Evolutionary conservation across 352 stramenopile genomes (phyloP).

Genomic region (Pythium grandisporangium): DNA sequence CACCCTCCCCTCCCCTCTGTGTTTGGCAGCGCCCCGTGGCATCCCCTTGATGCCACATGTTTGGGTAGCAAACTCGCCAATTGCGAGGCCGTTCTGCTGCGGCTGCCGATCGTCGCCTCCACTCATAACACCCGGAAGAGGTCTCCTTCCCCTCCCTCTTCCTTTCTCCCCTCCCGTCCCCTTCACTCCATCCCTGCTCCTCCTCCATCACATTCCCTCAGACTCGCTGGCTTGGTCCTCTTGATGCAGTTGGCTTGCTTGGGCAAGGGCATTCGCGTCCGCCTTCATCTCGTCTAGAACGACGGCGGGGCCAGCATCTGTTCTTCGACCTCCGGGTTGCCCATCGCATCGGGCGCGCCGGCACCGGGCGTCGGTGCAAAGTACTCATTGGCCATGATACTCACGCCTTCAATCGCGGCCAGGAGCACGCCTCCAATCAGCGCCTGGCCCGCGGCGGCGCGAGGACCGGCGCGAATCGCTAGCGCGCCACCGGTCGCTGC

Average conservation of each 20-base stretch:
- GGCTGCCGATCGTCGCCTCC: conserved; percentile 6
- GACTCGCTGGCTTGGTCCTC: no score
- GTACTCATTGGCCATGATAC: conserved; percentile 92
- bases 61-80: conserved; percentile 22
- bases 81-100: conserved; percentile 20
- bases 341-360: conserved; percentile 32
- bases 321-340: conserved; percentile 60
- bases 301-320: conserved; percentile 81
- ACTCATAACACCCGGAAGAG: no score
- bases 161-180: no score
- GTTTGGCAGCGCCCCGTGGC: conserved; percentile 4
- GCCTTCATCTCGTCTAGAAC: conserved; percentile 41
- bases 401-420: conserved; percentile 96
- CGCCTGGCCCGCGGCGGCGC: conserved; percentile 89
- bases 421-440: conserved; percentile 94
- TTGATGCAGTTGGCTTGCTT: no score
- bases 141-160: not conserved
- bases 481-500: conserved; percentile 95
- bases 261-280: no score
- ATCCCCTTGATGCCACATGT: conserved; percentile 15
- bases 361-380: conserved; percentile 52
- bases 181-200: no score
- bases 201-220: no score
- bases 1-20: no score
- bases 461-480: conserved; percentile 90